Conservation (phyloP, 2,329 filamentous ascomycete genomes). For the Neurospora sp. region DNA sequence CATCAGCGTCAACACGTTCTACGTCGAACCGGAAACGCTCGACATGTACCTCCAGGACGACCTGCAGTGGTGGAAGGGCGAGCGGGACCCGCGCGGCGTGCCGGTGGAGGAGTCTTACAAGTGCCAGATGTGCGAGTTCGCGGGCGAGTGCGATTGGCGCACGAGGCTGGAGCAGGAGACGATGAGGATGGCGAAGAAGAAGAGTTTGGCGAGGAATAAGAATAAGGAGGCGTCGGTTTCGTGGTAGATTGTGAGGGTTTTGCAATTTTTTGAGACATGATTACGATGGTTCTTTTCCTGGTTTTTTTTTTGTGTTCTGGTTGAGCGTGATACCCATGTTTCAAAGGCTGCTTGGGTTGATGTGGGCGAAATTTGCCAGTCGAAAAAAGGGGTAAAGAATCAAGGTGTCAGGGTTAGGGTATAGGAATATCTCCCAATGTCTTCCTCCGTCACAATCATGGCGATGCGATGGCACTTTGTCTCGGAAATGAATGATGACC, state of each 20-base stretch:
- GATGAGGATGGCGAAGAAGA: constrained; percentile 12
- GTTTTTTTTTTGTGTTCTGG: background rate
- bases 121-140: constrained; percentile 77
- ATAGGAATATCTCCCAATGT: background rate
- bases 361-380: background rate
- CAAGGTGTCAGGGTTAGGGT: background rate
- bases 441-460: too few relatives aligned
- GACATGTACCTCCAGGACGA: constrained; percentile 57
- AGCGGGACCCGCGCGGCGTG: constrained; percentile 64
- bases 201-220: constrained; percentile 1
- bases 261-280: background rate
- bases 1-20: constrained; percentile 49
- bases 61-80: constrained; percentile 82
- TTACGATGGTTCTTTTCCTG: background rate
- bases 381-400: background rate
- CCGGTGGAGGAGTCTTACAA: constrained; percentile 80
- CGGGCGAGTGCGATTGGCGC: constrained; percentile 69
- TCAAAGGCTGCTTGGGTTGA: background rate
- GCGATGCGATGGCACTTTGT: background rate
- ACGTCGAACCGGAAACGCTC: constrained; percentile 55
- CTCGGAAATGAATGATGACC: background rate
- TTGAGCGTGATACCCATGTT: background rate
- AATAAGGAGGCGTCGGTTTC: constrained; percentile 4
- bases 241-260: background rate
- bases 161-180: constrained; percentile 54